These are phyloP conservation scores for Rhynchosporium secalis DNA, from an alignment of 2,329 filamentous ascomycete genomes.

Conservation along the genomic window DNA sequence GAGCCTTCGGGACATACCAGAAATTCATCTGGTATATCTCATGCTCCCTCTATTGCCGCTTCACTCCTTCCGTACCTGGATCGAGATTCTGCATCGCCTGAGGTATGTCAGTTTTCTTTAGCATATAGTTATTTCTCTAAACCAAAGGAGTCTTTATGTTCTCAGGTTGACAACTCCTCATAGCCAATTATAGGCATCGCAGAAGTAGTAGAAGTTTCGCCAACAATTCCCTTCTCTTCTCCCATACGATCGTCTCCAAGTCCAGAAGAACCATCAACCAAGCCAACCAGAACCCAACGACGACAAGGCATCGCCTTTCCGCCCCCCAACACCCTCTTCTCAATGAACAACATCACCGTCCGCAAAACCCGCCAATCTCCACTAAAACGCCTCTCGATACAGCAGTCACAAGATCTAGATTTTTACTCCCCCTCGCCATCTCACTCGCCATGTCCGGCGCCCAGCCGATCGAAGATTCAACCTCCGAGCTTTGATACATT, in stretches of 20 bases:
- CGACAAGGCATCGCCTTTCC: conserved; percentile 21
- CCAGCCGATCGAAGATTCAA: background rate
- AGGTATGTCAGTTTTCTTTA: conserved; percentile 4
- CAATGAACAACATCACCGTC: conserved; percentile 27
- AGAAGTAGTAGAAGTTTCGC: conserved; percentile 15
- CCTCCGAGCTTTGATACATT: background rate
- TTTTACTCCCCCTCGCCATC: background rate
- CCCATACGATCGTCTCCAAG: background rate
- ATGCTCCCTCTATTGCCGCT: conserved; percentile 24
- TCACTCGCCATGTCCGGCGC: conserved; percentile 12
- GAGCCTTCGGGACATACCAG: conserved; percentile 11
- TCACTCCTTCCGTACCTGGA: conserved; percentile 21
- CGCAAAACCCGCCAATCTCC: conserved; percentile 21
- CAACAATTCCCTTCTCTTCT: background rate
- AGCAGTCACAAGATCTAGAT: background rate
- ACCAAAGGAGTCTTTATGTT: background rate
- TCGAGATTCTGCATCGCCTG: conserved; percentile 13
- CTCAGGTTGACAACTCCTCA: background rate
- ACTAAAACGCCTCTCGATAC: background rate
- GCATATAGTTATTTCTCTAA: background rate
- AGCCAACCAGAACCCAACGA: conserved; percentile 13
- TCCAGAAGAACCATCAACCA: background rate
- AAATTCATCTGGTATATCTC: conserved; percentile 19
- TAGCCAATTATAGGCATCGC: conserved; percentile 11
- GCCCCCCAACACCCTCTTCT: conserved; percentile 14